Evolutionary conservation across 2,329 filamentous ascomycete species (phyloP).

Genomic region (Anthostomella pinea): DNA sequence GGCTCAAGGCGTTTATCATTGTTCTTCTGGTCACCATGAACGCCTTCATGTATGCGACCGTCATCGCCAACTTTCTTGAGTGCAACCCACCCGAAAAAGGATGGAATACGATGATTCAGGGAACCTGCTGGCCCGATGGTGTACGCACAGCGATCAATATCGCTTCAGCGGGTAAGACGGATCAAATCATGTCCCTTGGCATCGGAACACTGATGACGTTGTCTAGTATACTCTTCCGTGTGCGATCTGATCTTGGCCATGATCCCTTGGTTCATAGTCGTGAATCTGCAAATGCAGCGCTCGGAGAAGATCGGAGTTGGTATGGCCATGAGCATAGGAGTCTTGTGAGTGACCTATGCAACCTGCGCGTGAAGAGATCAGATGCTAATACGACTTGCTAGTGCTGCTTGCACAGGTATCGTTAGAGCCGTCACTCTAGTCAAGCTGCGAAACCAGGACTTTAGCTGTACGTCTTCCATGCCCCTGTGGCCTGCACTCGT

Average conservation of each 20-base stretch:
- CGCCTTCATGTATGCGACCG: slow-evolving; percentile 18
- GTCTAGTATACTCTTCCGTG: slow-evolving; percentile 24
- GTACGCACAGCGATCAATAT: slow-evolving; percentile 19
- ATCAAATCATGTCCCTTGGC: too few species aligned
- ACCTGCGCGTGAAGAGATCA: too few species aligned
- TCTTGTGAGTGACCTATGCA: too few species aligned
- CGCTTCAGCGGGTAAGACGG: slow-evolving; percentile 21
- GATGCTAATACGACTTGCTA: too few species aligned
- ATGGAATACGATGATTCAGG: slow-evolving; percentile 19
- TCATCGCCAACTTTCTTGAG: slow-evolving; percentile 23
- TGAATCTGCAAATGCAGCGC: slow-evolving; percentile 28
- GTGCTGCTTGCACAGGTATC: slow-evolving; percentile 23
- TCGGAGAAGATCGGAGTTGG: slow-evolving; percentile 29
- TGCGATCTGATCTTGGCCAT: slow-evolving; percentile 29
- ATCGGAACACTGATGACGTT: too few species aligned
- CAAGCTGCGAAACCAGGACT: slow-evolving; percentile 12
- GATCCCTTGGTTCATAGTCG: slow-evolving; percentile 31
- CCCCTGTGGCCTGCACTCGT: too few species aligned
- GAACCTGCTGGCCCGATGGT: slow-evolving; percentile 20
- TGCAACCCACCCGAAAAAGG: slow-evolving; percentile 18
- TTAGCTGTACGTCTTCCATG: slow-evolving; percentile 26
- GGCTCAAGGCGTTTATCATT: slow-evolving; percentile 12
- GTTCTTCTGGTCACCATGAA: slow-evolving; percentile 18
- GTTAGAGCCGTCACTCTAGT: slow-evolving; percentile 21
- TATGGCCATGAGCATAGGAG: slow-evolving; percentile 30